Evolutionary conservation across 2,329 filamentous ascomycete species (phyloP).

Genomic region (Teratosphaeria zuluensis): DNA sequence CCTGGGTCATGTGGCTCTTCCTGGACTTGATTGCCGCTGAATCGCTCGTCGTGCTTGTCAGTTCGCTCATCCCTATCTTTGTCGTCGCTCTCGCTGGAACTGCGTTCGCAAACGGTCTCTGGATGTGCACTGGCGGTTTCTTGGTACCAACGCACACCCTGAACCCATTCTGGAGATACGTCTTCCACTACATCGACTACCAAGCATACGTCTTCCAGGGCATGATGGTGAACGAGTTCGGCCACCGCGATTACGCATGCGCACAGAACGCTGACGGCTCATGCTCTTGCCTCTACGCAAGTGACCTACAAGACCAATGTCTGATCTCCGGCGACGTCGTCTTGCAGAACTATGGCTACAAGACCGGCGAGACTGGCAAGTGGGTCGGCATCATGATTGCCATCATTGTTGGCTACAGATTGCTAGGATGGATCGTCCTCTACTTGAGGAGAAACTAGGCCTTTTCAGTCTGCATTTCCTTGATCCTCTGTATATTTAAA

Average conservation of each 20-base stretch:
- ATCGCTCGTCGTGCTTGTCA: constrained; percentile 68
- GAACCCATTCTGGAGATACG: constrained; percentile 78
- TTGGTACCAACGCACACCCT: constrained; percentile 62
- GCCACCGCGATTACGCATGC: constrained; percentile 53
- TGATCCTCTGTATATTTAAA: not conserved
- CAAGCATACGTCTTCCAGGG: constrained; percentile 79
- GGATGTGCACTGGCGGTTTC: constrained; percentile 78
- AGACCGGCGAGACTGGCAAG: constrained; percentile 50
- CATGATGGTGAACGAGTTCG: constrained; percentile 89
- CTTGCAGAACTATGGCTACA: constrained; percentile 60
- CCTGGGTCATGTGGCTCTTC: constrained; percentile 75
- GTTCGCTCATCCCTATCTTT: constrained; percentile 65
- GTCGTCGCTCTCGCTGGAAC: constrained; percentile 69
- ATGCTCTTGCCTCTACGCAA: constrained; percentile 64
- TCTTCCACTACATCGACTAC: constrained; percentile 83
- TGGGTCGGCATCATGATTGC: constrained; percentile 70
- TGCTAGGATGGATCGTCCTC: constrained; percentile 58
- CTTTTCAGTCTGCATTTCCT: not conserved
- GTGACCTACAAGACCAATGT: constrained; percentile 52
- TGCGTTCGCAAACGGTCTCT: constrained; percentile 78
- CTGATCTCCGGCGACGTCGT: constrained; percentile 63
- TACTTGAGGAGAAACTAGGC: constrained; percentile 23
- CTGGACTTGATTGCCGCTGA: constrained; percentile 75
- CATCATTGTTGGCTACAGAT: constrained; percentile 64
- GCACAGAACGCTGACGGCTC: constrained; percentile 29